A percentile compares a stretch with the other conserved stretches of the same genome.
These are phyloP conservation scores for Debaryomycetaceae sp. DNA, from an alignment of 1,139 yeast species.

Conservation along the genomic window DNA sequence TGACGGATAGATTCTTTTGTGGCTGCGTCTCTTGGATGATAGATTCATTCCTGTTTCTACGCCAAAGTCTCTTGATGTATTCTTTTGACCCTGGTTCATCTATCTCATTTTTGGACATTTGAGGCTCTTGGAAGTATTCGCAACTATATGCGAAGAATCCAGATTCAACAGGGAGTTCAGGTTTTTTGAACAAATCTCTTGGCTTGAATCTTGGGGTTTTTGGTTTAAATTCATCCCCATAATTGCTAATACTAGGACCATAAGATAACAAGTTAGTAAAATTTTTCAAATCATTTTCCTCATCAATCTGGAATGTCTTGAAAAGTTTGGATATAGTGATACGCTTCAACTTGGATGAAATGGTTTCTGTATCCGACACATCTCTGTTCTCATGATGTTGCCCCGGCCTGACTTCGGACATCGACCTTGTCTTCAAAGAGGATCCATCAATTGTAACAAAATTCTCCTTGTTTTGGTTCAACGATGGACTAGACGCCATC, in stretches of 20 bases:
- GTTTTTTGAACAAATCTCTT: conserved; percentile 32
- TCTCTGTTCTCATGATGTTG: conserved; percentile 13
- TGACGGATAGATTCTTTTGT: conserved; percentile 77
- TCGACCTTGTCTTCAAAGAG: conserved; percentile 27
- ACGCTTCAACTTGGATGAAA: conserved; percentile 35
- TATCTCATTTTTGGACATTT: conserved; percentile 78
- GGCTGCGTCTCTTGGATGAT: conserved; percentile 88
- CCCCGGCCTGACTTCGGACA: conserved; percentile 23
- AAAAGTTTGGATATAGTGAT: conserved; percentile 43
- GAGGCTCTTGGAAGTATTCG: conserved; percentile 96
- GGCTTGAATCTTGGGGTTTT: conserved; percentile 50
- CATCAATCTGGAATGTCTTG: conserved; percentile 40
- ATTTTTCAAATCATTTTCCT: conserved; percentile 38
- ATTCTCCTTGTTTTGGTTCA: conserved; percentile 25
- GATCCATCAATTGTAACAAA: conserved; percentile 27
- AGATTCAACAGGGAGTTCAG: conserved; percentile 61
- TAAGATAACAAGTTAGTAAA: conserved; percentile 35
- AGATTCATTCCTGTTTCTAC: conserved; percentile 82
- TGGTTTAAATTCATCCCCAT: conserved; percentile 50
- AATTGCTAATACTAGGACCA: conserved; percentile 43
- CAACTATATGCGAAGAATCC: conserved; percentile 84
- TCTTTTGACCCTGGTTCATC: conserved; percentile 95
- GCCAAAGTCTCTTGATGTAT: conserved; percentile 80
- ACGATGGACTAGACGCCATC: conserved; percentile 34
- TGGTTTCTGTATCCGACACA: conserved; percentile 30